Conservation (phyloP, 768 basidiomycete species). For the Boletellus ananiceps region DNA sequence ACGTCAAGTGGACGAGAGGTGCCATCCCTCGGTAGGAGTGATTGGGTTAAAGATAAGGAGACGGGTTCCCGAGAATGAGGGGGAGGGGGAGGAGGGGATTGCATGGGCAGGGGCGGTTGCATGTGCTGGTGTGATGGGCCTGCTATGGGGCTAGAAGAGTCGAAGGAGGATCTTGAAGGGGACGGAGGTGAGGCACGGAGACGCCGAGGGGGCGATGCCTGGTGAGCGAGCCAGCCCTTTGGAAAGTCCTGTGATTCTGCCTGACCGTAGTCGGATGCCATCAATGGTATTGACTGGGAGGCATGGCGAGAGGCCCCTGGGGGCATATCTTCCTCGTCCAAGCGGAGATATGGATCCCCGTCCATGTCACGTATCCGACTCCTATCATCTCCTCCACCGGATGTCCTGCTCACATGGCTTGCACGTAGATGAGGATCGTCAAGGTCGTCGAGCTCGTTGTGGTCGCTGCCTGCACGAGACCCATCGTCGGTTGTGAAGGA, state of each 20-base stretch:
- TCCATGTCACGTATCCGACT: conserved; percentile 39
- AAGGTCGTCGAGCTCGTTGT: conserved; percentile 60
- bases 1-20: conserved; percentile 57
- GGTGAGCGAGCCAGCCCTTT: conserved; percentile 69
- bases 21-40: conserved; percentile 72
- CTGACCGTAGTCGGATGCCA: conserved; percentile 31
- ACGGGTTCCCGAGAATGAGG: conserved; percentile 43
- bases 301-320: conserved; percentile 35
- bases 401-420: conserved; percentile 29
- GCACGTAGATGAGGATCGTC: conserved; percentile 72
- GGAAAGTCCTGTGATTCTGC: conserved; percentile 40
- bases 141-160: conserved; percentile 32
- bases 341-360: conserved; percentile 71
- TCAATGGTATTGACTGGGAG: conserved; percentile 35
- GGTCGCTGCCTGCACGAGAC: conserved; percentile 44
- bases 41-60: conserved; percentile 73
- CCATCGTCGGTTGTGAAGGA: conserved; percentile 79
- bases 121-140: conserved; percentile 27
- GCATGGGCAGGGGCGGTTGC: conserved; percentile 32
- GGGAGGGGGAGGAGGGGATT: conserved; percentile 36
- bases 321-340: conserved; percentile 62
- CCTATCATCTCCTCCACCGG: conserved; percentile 26
- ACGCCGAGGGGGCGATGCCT: conserved; percentile 55
- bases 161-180: conserved; percentile 30
- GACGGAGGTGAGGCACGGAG: conserved; percentile 41